Evolutionary conservation across 73 alveolate species (phyloP).

Genomic region (Tetrahymena borealis): DNA sequence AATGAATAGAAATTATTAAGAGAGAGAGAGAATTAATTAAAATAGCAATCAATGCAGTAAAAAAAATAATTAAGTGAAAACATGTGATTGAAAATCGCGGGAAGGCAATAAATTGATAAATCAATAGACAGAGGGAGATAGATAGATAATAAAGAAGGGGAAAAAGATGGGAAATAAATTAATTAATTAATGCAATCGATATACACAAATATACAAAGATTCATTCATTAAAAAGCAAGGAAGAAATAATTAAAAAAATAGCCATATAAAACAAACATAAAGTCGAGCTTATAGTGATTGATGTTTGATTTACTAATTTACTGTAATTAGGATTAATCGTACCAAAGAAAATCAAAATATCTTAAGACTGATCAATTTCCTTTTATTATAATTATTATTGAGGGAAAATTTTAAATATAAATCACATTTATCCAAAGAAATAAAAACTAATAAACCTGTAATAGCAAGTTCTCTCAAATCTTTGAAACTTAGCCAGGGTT

Average conservation of each 20-base stretch:
- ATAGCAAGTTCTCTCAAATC: neutral
- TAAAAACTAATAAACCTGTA: neutral
- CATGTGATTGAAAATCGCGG: neutral
- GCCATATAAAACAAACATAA: too few relatives aligned
- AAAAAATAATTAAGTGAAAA: neutral
- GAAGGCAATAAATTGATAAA: neutral
- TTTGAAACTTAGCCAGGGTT: too few relatives aligned
- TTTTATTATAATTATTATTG: neutral
- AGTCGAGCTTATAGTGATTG: too few relatives aligned
- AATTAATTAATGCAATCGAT: too few relatives aligned
- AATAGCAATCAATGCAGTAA: too few relatives aligned
- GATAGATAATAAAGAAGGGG: neutral
- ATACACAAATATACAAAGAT: neutral
- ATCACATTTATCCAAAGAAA: neutral
- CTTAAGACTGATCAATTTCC: neutral
- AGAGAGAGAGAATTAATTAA: too few relatives aligned
- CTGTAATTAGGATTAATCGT: neutral
- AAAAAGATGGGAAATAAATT: neutral
- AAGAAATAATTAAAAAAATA: too few relatives aligned
- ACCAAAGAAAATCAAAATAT: neutral
- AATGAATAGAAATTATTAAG: too few relatives aligned
- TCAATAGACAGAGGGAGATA: neutral
- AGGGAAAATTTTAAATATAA: neutral
- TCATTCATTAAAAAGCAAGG: neutral
- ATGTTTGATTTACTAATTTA: neutral